Evolutionary conservation across 257 asterid genomes (phyloP).

Genomic region (Solanum pennellii): DNA sequence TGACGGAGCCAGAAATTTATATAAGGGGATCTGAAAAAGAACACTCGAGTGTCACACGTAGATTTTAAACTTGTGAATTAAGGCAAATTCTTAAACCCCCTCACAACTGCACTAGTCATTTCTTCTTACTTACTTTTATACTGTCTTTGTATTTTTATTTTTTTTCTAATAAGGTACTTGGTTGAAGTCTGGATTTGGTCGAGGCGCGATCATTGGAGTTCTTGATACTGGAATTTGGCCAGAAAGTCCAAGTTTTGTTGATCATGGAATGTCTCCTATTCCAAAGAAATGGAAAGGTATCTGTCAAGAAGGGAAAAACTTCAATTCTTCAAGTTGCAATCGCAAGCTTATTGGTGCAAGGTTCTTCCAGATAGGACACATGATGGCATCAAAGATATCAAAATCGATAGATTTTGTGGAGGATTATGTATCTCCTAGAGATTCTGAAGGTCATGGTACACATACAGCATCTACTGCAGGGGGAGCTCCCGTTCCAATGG

Average conservation of each 20-base stretch:
- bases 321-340: constrained; percentile 56
- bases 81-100: not conserved
- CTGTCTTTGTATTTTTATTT: not conserved
- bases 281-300: constrained; percentile 77
- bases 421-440: constrained; percentile 29
- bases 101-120: not conserved
- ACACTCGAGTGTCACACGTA: not conserved
- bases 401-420: constrained; percentile 11
- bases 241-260: constrained; percentile 82
- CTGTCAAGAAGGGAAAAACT: constrained; percentile 56
- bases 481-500: constrained; percentile 10
- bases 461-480: constrained; percentile 60
- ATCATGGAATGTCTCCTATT: constrained; percentile 57
- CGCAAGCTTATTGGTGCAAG: constrained; percentile 82
- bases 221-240: constrained; percentile 97
- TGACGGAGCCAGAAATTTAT: not conserved
- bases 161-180: constrained; percentile 33
- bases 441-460: constrained; percentile 54
- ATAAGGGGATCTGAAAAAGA: too few species aligned
- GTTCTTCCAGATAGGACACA: constrained; percentile 70
- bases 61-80: not conserved
- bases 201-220: constrained; percentile 67
- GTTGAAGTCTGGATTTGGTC: constrained; percentile 53
- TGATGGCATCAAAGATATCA: constrained; percentile 35
- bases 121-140: not conserved